These are phyloP conservation scores for Cryptococcus deneoformans DNA, from an alignment of 1,284 basidiomycete genomes.

Conservation along the genomic window DNA sequence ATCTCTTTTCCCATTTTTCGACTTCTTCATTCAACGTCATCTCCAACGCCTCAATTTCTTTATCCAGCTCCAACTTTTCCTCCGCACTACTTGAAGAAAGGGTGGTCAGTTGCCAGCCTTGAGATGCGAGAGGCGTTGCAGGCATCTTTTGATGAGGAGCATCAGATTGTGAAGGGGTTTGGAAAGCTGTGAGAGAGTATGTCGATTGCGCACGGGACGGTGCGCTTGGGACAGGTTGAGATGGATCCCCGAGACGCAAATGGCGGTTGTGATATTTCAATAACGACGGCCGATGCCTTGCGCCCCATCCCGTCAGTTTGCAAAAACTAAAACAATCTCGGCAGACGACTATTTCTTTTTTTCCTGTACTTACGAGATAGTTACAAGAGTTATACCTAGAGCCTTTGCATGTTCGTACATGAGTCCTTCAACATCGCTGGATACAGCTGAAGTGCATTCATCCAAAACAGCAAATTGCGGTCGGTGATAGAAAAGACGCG, in stretches of 20 bases:
- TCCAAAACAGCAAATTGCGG: conserved; percentile 51
- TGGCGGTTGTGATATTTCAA: conserved; percentile 56
- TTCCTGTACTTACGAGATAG: conserved; percentile 65
- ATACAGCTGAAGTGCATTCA: conserved; percentile 95
- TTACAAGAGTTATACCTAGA: conserved; percentile 90
- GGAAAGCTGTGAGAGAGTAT: neutral
- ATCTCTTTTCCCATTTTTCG: conserved; percentile 59
- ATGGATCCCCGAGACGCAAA: conserved; percentile 46
- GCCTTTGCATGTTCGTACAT: conserved; percentile 95
- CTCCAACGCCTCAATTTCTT: conserved; percentile 44
- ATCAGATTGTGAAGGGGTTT: conserved; percentile 6
- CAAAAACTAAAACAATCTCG: neutral
- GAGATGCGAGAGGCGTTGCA: conserved; percentile 26
- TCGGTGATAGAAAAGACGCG: conserved; percentile 46
- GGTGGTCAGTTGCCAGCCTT: conserved; percentile 45
- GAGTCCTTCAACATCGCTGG: conserved; percentile 89
- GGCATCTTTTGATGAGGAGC: conserved; percentile 14
- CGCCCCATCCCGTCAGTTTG: conserved; percentile 2
- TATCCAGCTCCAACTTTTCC: conserved; percentile 51
- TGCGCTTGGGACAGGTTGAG: neutral
- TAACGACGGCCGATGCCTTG: conserved; percentile 53
- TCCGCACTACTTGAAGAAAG: conserved; percentile 30
- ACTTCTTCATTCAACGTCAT: conserved; percentile 58
- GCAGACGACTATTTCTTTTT: conserved; percentile 31
- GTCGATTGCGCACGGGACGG: neutral